These are phyloP conservation scores for Scedosporium apiospermum DNA, from an alignment of 2,329 filamentous ascomycete genomes.

Conservation along the genomic window DNA sequence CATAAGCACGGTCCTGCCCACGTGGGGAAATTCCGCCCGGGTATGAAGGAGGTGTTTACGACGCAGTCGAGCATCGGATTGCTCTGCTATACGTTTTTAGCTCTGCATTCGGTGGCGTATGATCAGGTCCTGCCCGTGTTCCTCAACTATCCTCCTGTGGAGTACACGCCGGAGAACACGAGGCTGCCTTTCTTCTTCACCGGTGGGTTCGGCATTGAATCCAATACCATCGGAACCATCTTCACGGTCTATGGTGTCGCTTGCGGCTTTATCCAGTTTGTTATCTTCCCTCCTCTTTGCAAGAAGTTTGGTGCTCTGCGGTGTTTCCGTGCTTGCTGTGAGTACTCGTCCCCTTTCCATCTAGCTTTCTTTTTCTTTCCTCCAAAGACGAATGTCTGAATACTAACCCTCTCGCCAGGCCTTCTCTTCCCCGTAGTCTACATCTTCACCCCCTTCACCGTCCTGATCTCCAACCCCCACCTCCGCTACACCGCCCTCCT, in stretches of 20 bases:
- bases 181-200: constrained; percentile 71
- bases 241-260: constrained; percentile 76
- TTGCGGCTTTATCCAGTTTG: constrained; percentile 76
- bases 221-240: constrained; percentile 70
- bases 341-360: constrained; percentile 10
- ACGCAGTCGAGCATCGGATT: constrained; percentile 68
- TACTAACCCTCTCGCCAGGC: constrained; percentile 23
- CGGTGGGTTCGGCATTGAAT: constrained; percentile 67
- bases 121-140: constrained; percentile 87
- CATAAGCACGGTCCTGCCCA: constrained; percentile 15
- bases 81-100: constrained; percentile 68
- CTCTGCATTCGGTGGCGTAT: constrained; percentile 73
- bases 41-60: constrained; percentile 59
- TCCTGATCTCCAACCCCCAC: constrained; percentile 41
- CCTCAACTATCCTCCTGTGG: constrained; percentile 60
- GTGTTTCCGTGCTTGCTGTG: constrained; percentile 59
- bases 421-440: constrained; percentile 66
- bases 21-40: constrained; percentile 14
- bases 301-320: constrained; percentile 62
- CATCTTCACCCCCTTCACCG: constrained; percentile 71
- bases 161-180: constrained; percentile 48
- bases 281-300: constrained; percentile 71
- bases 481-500: constrained; percentile 55
- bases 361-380: background rate
- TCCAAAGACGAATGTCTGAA: background rate